Base-by-base conservation (phyloP, 495 filamentous ascomycete genomes). In the Cercophora samala region DNA sequence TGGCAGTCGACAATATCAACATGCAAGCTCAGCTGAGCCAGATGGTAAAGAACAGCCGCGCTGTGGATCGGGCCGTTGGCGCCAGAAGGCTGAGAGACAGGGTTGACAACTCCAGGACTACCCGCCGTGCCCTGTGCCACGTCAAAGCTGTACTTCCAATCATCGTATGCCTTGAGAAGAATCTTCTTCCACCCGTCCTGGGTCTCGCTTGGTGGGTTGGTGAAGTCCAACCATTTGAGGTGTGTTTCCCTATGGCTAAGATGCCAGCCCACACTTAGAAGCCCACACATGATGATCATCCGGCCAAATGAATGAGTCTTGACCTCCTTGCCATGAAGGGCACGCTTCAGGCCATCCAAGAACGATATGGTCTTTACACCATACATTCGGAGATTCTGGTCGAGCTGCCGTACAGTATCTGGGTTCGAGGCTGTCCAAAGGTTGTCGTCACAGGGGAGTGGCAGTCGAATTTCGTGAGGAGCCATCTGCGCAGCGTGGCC, bases 401-500 rank as follows among this genome's bases (percentile, higher is more conserved):
- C 94, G 46, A 94, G 88, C 23, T 90, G 86, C 22, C 90, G 89
- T 56, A 97, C 93, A 64, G 91, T 93, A 17, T 90, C 87, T 46
- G 90, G 90, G 72, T 88, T 96, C 5, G 90, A 92, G 17, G 94
- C 95, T 6, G 91, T 91, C 95, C 95, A 99, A 19, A 97, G 79
- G 9, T 91, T 88, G 74, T 98, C 94, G 72, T 98, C 95, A 72
- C 94, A 98, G 19, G 95, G 95, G 1, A 99, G 81, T 0, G 94
- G 91, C n/a, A 98, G 81, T 18, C 92, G 88, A 74, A 99, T 91
- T 77, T 99, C 95, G 76, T 97, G 93, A 3, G 95, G 93, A 3
- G 94, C 93, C 93, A 98, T 96, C 60, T 94, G 93, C 2, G 93
- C 93, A 1, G 91, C 90, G 75, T 99, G 95, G 0, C 95, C 95